Evolutionary conservation across 2,329 filamentous ascomycete genomes (phyloP), one percentile per base, ranked within the genome.

Genomic region (Colletotrichum higginsianum): DNA sequence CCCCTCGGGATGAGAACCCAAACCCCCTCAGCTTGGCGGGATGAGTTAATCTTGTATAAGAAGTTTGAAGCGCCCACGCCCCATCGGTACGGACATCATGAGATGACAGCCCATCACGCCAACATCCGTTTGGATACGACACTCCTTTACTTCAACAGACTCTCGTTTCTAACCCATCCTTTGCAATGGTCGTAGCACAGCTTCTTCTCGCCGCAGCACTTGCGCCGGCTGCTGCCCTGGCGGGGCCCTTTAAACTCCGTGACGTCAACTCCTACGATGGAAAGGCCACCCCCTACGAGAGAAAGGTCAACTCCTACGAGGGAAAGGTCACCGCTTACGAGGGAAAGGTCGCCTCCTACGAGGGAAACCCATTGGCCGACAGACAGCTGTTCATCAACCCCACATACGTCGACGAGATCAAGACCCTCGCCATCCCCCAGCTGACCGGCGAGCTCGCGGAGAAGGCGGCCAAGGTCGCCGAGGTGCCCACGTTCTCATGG

Each of bases 351-450:
- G 74, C 67, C 18, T 69, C 76, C 26, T 77, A 77, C 52, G 74
- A 82, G 13, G 86, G 85, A 13, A 82, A 82, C 73, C 78, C 79
- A n/a, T 81, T 82, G 69, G 57, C 75, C 47, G 77, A 76, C 15
- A 77, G 78, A 47, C 81, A 79, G 64, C 76, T 82, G 46, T 79
- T 80, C 53, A 77, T 81, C 64, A 83, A 84, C 71, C 78, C 80
- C 12, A 80, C 79, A 65, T 82, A 81, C 63, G 77, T 81, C 52
- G 76, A 79, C 2, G 79, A 83, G 71, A 78, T 84, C 42, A 80
- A 83, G 47, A 83, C 77, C 47, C 78, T 82, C 2, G 89, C 89
- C 3, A 85, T 90, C 46, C 88, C 89, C 4, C 86, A 87, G 3
- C 80, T 90, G 70, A 82, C 84, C 12, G 80, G 84, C 7, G 81